phyloP scores from a whole-genome alignment of 1,284 basidiomycete genomes.

The Heimioporus retisporus region DNA sequence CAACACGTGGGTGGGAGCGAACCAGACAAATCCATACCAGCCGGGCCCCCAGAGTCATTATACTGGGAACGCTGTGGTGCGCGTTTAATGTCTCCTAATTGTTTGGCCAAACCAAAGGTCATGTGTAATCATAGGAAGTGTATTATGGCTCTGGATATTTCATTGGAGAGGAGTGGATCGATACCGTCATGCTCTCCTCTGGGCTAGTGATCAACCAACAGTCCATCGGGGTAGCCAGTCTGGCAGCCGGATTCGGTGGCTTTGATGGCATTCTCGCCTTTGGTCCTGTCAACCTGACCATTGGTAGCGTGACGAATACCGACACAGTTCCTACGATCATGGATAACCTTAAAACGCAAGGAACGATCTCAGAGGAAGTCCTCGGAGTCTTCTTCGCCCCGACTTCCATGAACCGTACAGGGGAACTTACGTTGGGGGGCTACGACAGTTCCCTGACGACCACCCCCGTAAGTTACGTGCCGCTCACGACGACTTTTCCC shows the following conservation, averaged over 20 bases:
- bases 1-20: neutral
- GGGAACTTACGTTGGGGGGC: neutral
- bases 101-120: neutral
- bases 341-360: no score
- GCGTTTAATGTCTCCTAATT: neutral
- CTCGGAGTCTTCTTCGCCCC: conserved; percentile 7
- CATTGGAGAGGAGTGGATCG: neutral
- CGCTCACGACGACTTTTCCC: neutral
- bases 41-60: neutral
- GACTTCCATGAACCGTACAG: conserved; percentile 33
- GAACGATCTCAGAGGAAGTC: no score
- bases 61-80: neutral
- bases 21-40: neutral
- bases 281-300: neutral
- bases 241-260: neutral
- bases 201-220: neutral
- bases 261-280: neutral
- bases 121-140: neutral
- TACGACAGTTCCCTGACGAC: neutral
- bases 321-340: no score
- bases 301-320: no score
- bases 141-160: neutral
- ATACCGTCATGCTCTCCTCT: neutral
- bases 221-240: neutral
- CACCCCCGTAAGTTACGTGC: conserved; percentile 1